phyloP scores from a whole-genome alignment of 495 filamentous ascomycete species.

The Poronia punctata region DNA sequence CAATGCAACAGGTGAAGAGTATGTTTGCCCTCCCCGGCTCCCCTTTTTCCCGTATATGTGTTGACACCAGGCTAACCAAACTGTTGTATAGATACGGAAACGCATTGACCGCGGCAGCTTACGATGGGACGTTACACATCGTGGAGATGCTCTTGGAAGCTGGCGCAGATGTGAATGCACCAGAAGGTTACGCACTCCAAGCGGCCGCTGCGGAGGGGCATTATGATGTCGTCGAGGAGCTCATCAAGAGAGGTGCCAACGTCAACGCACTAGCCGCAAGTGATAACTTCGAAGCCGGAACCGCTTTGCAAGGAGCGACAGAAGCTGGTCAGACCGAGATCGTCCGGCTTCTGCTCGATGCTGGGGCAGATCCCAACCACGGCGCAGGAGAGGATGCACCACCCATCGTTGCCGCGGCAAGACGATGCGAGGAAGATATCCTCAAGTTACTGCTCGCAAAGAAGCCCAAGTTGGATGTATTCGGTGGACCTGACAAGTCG shows the following conservation, averaged over 20 bases:
- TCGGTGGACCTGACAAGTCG: constrained; percentile 11
- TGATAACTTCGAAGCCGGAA: constrained; percentile 20
- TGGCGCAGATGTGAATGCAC: constrained; percentile 21
- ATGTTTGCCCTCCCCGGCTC: constrained; percentile 5
- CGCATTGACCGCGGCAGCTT: constrained; percentile 22
- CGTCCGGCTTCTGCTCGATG: constrained; percentile 24
- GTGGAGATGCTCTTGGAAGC: constrained; percentile 20
- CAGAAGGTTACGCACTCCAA: constrained; percentile 26
- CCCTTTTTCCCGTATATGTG: no score
- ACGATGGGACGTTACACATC: constrained; percentile 24
- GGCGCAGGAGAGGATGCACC: constrained; percentile 20
- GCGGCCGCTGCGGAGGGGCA: constrained; percentile 26
- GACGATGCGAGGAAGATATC: constrained; percentile 20
- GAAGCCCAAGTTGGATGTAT: constrained; percentile 19
- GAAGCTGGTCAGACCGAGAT: constrained; percentile 22
- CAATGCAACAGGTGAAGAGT: constrained; percentile 26
- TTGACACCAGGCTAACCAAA: constrained; percentile 5
- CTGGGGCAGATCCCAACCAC: constrained; percentile 23
- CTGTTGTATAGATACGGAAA: constrained; percentile 23
- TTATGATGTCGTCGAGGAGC: constrained; percentile 23
- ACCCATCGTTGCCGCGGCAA: constrained; percentile 23
- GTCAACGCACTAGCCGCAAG: constrained; percentile 23
- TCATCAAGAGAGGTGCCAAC: constrained; percentile 24
- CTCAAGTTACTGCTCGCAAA: constrained; percentile 21
- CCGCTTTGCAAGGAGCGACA: constrained; percentile 27